phyloP scores from a whole-genome alignment of 2,329 filamentous ascomycete genomes.

The Ophiostoma sp. region DNA sequence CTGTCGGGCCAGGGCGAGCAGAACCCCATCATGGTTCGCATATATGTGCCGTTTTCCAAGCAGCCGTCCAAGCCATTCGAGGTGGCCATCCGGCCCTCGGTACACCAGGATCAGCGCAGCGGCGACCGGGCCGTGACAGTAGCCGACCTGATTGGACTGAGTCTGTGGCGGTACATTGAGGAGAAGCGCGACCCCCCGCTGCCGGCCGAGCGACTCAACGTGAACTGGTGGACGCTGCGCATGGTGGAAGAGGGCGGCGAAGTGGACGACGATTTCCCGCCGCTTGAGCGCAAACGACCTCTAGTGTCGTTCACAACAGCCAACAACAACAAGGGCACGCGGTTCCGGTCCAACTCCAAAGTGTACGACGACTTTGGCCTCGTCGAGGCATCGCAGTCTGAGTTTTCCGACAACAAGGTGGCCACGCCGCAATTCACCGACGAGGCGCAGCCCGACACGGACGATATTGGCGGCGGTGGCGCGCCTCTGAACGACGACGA shows the following conservation, averaged over 20 bases:
- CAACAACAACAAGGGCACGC: slow-evolving; percentile 60
- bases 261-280: slow-evolving; percentile 78
- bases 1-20: slow-evolving; percentile 73
- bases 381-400: slow-evolving; percentile 62
- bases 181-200: slow-evolving; percentile 67
- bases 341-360: slow-evolving; percentile 65
- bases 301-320: slow-evolving; percentile 76
- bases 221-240: slow-evolving; percentile 75
- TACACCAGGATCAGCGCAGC: slow-evolving; percentile 59
- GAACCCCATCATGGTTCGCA: slow-evolving; percentile 68
- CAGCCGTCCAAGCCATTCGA: slow-evolving; percentile 61
- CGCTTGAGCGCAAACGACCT: slow-evolving; percentile 66
- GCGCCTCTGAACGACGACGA: slow-evolving; percentile 13
- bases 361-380: slow-evolving; percentile 79
- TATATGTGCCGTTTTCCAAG: slow-evolving; percentile 68
- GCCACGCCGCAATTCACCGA: slow-evolving; percentile 62
- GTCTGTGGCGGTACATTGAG: slow-evolving; percentile 70
- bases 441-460: slow-evolving; percentile 34
- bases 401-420: slow-evolving; percentile 63
- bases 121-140: slow-evolving; percentile 62
- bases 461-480: background rate
- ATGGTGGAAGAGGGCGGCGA: slow-evolving; percentile 83
- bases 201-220: slow-evolving; percentile 60
- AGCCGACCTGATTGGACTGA: slow-evolving; percentile 74
- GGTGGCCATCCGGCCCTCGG: slow-evolving; percentile 62